Evolutionary conservation across 345 rosid species (phyloP), one percentile per base, ranked within the genome.

Genomic region (Melastoma malabathricum): DNA sequence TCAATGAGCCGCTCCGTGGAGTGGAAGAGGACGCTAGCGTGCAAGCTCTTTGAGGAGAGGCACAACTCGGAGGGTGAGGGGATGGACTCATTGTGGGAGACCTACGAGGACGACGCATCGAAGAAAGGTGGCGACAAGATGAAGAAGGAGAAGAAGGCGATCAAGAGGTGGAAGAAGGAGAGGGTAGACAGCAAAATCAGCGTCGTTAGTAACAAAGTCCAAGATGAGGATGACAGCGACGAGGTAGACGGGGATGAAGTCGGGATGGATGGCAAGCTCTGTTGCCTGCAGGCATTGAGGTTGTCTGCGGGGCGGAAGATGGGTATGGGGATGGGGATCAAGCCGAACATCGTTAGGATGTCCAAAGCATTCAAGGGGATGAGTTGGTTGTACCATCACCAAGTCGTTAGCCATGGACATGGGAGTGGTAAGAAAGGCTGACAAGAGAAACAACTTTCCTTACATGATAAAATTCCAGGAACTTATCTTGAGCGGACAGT

Each of bases 1-100:
- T 84, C 98, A 23, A 86, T 82, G 88, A 84, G 89, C 61, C 79
- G 65, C 55, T 93, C 82, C 23, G 87, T 82, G 55, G 98, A 92
- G 64, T 86, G 98, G 98, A 86, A 79, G 49, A 80, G 98, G 74
- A 92, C 98, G 18, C 54, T 92, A 52, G 96, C 98, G 2, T 77
- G 98, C 74, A 92, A 92, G 72, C 78, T 87, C 4, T 87, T 82
- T 19, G 95, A 92, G 53, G 98, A 92, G 74, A 72, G 96, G 59
- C 87, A 77, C 67, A 78, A 69, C 51, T 73, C 56, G 34, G 70
- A 56, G 19, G 73, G 76, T 19, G 50, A 41, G 43, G 48, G 85
- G 10, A 92, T 92, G 98, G 98, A 92, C 49, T 63, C 72, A 72
- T 78, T 92, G 20, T 92, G 98, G 98, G 96, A 92, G 70, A 66